Percentiles rank a stretch among this genome's conserved stretches.
phyloP scores from a whole-genome alignment of 1,284 basidiomycete genomes.

The Clitocybe nebularis region DNA sequence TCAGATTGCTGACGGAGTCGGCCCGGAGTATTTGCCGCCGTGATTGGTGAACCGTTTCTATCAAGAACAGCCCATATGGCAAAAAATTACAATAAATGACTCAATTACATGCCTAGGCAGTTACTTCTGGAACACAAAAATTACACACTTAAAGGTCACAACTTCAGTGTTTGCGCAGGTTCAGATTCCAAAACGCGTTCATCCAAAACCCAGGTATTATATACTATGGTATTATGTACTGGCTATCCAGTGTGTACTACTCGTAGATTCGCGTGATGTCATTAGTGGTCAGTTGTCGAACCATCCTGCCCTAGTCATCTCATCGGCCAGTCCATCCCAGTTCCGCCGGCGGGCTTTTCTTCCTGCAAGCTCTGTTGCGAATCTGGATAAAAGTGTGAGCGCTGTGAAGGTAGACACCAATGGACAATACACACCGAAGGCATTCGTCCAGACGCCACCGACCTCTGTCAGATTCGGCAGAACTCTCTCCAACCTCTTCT shows the following conservation, averaged over 20 bases:
- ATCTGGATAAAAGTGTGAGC: slow-evolving; percentile 34
- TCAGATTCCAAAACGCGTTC: background rate
- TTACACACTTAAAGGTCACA: no score
- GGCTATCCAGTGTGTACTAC: background rate
- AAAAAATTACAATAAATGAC: no score
- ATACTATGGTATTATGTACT: background rate
- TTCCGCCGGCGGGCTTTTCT: slow-evolving; percentile 55
- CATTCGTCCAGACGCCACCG: slow-evolving; percentile 76
- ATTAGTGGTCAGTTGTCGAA: slow-evolving; percentile 44
- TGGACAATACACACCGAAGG: slow-evolving; percentile 44
- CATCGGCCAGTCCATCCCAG: slow-evolving; percentile 67
- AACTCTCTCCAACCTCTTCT: slow-evolving; percentile 28
- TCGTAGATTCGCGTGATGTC: slow-evolving; percentile 2
- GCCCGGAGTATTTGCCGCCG: no score
- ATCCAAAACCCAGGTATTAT: background rate
- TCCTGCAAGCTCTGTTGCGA: slow-evolving; percentile 74
- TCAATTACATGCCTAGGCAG: no score
- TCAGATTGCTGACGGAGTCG: no score
- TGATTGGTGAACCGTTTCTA: no score
- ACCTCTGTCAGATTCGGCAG: slow-evolving; percentile 39
- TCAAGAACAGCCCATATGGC: no score
- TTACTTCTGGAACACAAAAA: no score
- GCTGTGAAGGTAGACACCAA: slow-evolving; percentile 1
- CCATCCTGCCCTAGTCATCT: slow-evolving; percentile 71
- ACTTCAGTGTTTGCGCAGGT: no score